Conservation (phyloP, 1,284 basidiomycete genomes). For the Malassezia yamatoensis region DNA sequence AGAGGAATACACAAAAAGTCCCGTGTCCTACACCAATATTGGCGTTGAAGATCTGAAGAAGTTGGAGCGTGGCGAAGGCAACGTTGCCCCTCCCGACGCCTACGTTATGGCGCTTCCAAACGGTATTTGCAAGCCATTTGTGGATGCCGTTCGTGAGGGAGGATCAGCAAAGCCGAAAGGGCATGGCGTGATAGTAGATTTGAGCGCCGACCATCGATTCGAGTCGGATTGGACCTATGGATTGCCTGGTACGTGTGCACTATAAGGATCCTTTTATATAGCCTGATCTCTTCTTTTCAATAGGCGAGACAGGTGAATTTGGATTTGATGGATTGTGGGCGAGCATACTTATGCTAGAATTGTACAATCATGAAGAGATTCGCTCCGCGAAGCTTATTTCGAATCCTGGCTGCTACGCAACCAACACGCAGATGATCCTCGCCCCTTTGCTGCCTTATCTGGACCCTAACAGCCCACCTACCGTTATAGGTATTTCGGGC, state of each 20-base stretch:
- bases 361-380: conserved; percentile 69
- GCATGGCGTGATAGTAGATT: conserved; percentile 63
- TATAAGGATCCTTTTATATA: neutral
- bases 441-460: conserved; percentile 74
- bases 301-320: neutral
- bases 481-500: conserved; percentile 84
- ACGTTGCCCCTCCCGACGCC: conserved; percentile 42
- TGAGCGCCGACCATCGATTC: conserved; percentile 91
- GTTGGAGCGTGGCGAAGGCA: conserved; percentile 39
- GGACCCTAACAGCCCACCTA: conserved; percentile 60
- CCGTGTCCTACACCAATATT: conserved; percentile 52
- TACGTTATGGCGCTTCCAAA: conserved; percentile 88
- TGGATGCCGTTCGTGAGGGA: conserved; percentile 78
- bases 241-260: conserved; percentile 75
- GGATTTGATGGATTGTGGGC: neutral
- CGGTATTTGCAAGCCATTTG: conserved; percentile 91
- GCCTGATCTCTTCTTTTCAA: neutral
- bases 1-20: conserved; percentile 63
- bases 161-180: conserved; percentile 58
- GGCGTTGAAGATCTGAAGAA: conserved; percentile 42
- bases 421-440: conserved; percentile 78
- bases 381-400: conserved; percentile 71
- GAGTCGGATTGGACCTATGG: conserved; percentile 93
- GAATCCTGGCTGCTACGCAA: conserved; percentile 95
- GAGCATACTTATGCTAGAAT: conserved; percentile 55